Base-by-base conservation (phyloP, 352 stramenopile genomes). In the Globisporangium radiosum region DNA sequence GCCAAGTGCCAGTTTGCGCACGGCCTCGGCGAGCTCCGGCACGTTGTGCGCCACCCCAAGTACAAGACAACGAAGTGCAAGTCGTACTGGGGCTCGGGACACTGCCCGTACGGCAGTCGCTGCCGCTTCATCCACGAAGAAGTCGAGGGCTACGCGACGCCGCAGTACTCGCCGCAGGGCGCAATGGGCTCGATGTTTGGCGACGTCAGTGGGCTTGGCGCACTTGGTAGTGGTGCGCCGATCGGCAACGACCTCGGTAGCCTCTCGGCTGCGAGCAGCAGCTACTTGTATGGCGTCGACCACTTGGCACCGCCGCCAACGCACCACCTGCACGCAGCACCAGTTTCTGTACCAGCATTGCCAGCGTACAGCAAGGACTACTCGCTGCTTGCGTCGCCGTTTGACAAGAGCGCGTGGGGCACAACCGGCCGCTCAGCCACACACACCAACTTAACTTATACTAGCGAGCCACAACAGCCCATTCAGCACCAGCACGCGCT, bases 21-120 rank as follows among this genome's bases (percentile, higher is more conserved):
- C 54, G 85, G 85, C 38, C 72, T 91, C 54, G 75, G 69, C 3
- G 85, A 94, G 66, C 61, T 94, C 9, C 82, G 85, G 54, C 81
- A 90, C 49, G 83, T 94, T n/a, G 72, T 91, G 55, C 85, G 85
- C 62, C 85, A 94, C 63, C 85, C 85, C 54, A 94, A 94, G 77
- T 92, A 94, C 81, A 94, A 94, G 75, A 94, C 85, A n/a, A 93
- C 83, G 60, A 93, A 93, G 69, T 96, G 85, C 81, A 95, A 96
- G 78, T 92, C 83, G 42, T 96, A 95, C 70, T 88, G 85, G 77
- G 79, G 83, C n/a, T 94, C 87, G 14, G 87, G 87, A 33, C 80
- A 92, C 67, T 96, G 87, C 57, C 85, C 77, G 13, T 96, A 96
- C 70, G 87, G 87, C 47, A 85, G 70, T 45, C 83, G 87, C 63